A percentile compares a stretch with the other conserved stretches of the same genome.
Conservation (phyloP, 2,329 filamentous ascomycete species). For the Drechslerella dactyloides region DNA sequence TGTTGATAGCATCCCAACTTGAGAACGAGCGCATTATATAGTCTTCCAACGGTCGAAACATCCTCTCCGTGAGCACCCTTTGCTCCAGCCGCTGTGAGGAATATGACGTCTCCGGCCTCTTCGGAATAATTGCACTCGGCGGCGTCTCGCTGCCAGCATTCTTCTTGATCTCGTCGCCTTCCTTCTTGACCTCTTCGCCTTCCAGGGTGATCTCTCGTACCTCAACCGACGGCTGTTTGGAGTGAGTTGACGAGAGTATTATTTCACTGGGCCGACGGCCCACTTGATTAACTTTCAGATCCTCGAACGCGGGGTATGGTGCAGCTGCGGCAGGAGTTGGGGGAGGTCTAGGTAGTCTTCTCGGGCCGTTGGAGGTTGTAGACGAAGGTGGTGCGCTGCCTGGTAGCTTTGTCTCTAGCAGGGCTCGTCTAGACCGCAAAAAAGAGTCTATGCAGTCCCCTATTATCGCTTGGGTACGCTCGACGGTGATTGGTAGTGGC, state of each 20-base stretch:
- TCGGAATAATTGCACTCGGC: conserved; percentile 6
- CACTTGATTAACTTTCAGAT: conserved; percentile 60
- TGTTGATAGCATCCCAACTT: conserved; percentile 74
- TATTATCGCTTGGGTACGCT: conserved; percentile 67
- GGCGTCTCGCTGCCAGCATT: conserved; percentile 32
- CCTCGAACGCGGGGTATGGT: conserved; percentile 57
- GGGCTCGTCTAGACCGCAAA: conserved; percentile 58
- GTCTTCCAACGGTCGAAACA: conserved; percentile 76
- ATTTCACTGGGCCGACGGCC: conserved; percentile 48
- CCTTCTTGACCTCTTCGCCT: conserved; percentile 48
- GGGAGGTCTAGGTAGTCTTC: conserved; percentile 47
- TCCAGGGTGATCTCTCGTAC: conserved; percentile 33
- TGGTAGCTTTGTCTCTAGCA: conserved; percentile 52
- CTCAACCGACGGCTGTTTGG: conserved; percentile 50
- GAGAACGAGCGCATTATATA: conserved; percentile 74
- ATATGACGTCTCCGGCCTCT: conserved; percentile 49
- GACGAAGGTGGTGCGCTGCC: conserved; percentile 33
- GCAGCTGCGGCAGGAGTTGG: conserved; percentile 52
- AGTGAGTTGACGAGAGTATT: conserved; percentile 13
- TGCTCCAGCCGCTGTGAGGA: conserved; percentile 64
- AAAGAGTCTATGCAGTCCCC: conserved; percentile 65
- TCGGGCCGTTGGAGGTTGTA: conserved; percentile 23
- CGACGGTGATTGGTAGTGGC: conserved; percentile 65
- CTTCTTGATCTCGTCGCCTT: conserved; percentile 45
- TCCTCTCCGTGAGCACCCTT: conserved; percentile 48